Evolutionary conservation across 75 land plant species (phyloP), one percentile per base, ranked within the genome.

Genomic region (Ceratopteris richardii): DNA sequence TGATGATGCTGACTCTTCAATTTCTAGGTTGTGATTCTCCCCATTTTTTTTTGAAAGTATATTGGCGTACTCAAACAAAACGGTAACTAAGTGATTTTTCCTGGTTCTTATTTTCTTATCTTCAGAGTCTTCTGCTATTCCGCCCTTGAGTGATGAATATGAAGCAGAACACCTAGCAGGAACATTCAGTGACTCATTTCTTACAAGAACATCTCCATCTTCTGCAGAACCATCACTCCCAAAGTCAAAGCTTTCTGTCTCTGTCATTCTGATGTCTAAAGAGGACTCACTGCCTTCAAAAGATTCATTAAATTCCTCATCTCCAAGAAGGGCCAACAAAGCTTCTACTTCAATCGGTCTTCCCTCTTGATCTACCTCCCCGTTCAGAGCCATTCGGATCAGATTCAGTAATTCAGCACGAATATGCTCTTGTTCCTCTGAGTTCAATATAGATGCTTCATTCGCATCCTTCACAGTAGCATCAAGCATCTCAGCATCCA

Each of bases 11-110:
- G 54, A 52, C 9, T 52, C 25, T 26, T 52, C 54, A 52, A 2
- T 26, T 26, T 52, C 54, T 52, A 26, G 16, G 28, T 52, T 2
- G 6, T 24, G 54, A 2, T 46, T 62, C 30, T 75, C 69, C 28
- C 24, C 40, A 1, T 25, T 51, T 28, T 53, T 65, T 31, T 50
- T 57, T 43, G 77, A 67, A 26, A 82, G 50, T 57, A 73, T 61
- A 18, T 80, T 65, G 44, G 86, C 64, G 63, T 82, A 91, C 52
- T 80, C 80, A 54, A 54, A 73, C 27, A 79, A 61, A 50, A 81
- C 66, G 21, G 58, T 33, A 53, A 62, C 57, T 18, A 75, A 62
- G 41, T 66, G 33, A 4, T 40, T 5, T 42, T 62, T 56, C 18
- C 54, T 27, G 43, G 41, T 57, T 31, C 28, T 56, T 54, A 31